phyloP scores from a whole-genome alignment of 129 eudicot species.

The Flaveria trinervia region DNA sequence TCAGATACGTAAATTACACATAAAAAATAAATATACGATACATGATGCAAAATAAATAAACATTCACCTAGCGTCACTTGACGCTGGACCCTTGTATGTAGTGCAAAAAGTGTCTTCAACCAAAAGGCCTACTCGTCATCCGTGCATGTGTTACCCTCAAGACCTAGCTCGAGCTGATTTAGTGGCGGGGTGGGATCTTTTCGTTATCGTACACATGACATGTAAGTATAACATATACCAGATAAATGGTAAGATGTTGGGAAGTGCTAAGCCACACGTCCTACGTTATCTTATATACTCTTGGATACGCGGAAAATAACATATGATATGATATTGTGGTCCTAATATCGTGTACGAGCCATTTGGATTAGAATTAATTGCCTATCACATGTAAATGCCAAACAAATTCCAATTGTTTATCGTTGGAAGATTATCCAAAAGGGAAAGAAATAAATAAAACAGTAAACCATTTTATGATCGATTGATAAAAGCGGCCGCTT shows the following conservation, averaged over 20 bases:
- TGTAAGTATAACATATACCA: not conserved
- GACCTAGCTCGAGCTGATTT: slow-evolving; percentile 14
- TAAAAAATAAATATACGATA: not conserved
- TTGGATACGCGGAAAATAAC: slow-evolving; percentile 33
- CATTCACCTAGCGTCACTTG: not conserved
- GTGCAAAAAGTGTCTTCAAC: not conserved
- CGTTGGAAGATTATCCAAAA: slow-evolving; percentile 3
- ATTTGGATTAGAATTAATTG: slow-evolving; percentile 15
- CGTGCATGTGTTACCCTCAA: not conserved
- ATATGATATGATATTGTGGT: slow-evolving; percentile 28
- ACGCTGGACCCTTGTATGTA: not conserved
- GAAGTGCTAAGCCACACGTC: slow-evolving; percentile 33
- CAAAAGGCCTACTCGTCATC: not conserved
- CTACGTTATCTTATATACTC: slow-evolving; percentile 29
- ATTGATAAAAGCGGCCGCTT: not conserved
- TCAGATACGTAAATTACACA: not conserved
- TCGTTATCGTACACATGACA: slow-evolving; percentile 1
- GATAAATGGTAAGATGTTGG: not conserved
- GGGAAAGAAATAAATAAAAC: not conserved
- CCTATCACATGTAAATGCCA: slow-evolving; percentile 12
- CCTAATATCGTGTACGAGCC: slow-evolving; percentile 5
- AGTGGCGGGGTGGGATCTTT: not conserved
- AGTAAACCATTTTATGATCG: not conserved
- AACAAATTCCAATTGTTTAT: slow-evolving; percentile 26
- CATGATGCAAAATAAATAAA: not conserved